Evolutionary conservation across 2,329 filamentous ascomycete species (phyloP).

Genomic region (Epichloe festucae): DNA sequence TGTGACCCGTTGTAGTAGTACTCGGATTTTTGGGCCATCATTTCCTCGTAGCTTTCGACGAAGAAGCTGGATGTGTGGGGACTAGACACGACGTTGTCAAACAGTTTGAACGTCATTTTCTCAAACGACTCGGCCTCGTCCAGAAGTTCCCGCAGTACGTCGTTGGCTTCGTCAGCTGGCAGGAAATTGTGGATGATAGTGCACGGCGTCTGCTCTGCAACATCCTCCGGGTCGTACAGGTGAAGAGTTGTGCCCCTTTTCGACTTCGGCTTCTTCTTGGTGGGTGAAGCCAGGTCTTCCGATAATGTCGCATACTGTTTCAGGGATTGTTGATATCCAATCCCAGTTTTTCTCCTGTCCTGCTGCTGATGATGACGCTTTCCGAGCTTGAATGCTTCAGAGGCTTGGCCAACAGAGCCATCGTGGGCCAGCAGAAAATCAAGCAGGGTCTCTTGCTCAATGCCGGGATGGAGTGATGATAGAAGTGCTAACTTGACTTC

Average conservation of each 20-base stretch:
- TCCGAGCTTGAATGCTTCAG: conserved; percentile 35
- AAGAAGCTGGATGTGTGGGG: conserved; percentile 79
- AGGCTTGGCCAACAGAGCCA: conserved; percentile 59
- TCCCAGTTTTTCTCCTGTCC: conserved; percentile 22
- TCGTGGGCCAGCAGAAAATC: conserved; percentile 68
- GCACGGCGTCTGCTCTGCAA: conserved; percentile 76
- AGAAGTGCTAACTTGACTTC: conserved; percentile 81
- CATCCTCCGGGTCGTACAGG: conserved; percentile 68
- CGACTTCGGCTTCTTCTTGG: conserved; percentile 43
- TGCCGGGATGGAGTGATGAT: conserved; percentile 56
- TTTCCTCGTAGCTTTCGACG: conserved; percentile 60
- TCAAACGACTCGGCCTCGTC: conserved; percentile 59
- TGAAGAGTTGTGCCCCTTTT: conserved; percentile 74
- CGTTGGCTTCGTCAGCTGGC: conserved; percentile 55
- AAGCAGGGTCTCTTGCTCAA: conserved; percentile 55
- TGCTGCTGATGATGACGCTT: background rate
- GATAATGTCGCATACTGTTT: conserved; percentile 30
- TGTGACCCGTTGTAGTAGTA: conserved; percentile 77
- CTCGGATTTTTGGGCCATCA: conserved; percentile 56
- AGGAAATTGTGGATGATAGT: conserved; percentile 90
- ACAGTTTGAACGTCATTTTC: conserved; percentile 66
- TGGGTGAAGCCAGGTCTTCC: conserved; percentile 7
- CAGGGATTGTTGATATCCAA: conserved; percentile 52
- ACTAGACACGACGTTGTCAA: conserved; percentile 74
- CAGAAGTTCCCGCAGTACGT: conserved; percentile 62